Conservation (phyloP, 768 basidiomycete genomes). For the Lactifluus piperatus region DNA sequence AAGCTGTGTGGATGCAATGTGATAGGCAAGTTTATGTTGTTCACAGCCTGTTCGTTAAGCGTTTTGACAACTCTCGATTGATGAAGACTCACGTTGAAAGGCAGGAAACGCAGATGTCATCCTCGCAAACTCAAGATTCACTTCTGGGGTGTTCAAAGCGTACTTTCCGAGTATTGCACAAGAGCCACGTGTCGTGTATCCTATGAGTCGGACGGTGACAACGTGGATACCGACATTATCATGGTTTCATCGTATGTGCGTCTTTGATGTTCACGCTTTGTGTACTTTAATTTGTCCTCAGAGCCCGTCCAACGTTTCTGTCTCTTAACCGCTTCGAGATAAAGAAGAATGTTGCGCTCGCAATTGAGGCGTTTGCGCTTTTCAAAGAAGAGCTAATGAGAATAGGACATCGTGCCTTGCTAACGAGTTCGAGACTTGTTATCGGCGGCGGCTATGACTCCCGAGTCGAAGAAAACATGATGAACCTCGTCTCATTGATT, state of each 20-base stretch:
- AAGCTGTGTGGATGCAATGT: no score
- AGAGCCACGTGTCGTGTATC: constrained; percentile 79
- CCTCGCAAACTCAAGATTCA: constrained; percentile 88
- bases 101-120: constrained; percentile 84
- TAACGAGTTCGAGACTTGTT: constrained; percentile 53
- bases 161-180: constrained; percentile 63
- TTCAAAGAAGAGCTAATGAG: constrained; percentile 30
- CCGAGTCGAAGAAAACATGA: constrained; percentile 75
- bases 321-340: constrained; percentile 93
- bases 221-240: constrained; percentile 42
- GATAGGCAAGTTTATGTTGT: no score
- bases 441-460: constrained; percentile 91
- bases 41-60: constrained; percentile 82
- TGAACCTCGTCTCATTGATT: constrained; percentile 55
- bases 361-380: constrained; percentile 66
- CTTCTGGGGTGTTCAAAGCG: constrained; percentile 65
- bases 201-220: constrained; percentile 48
- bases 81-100: not conserved
- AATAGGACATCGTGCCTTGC: constrained; percentile 8
- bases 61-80: constrained; percentile 21
- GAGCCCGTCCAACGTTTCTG: constrained; percentile 63
- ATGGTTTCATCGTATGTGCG: constrained; percentile 49
- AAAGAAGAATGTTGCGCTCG: constrained; percentile 87
- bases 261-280: not conserved
- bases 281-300: constrained; percentile 23